Evolutionary conservation across 495 filamentous ascomycete genomes (phyloP).

Genomic region (Penicillium alfredii): DNA sequence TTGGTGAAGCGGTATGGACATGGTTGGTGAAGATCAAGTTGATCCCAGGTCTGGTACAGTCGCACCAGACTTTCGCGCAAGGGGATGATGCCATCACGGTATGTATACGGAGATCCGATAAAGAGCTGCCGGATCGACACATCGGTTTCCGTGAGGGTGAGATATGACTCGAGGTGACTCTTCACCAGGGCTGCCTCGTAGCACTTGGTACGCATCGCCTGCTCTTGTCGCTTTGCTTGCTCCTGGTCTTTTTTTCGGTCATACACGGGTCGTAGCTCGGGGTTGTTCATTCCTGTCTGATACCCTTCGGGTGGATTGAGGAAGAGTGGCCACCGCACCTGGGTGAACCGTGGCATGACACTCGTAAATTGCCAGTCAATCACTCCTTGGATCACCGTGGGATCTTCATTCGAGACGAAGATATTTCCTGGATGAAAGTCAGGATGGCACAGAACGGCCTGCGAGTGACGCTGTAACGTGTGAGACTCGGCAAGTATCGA

Average conservation of each 20-base stretch:
- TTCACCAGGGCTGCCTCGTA: slow-evolving; percentile 23
- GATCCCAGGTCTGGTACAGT: slow-evolving; percentile 17
- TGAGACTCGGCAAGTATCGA: slow-evolving; percentile 3
- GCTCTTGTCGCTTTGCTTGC: slow-evolving; percentile 6
- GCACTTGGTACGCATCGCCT: slow-evolving; percentile 19
- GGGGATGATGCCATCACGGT: slow-evolving; percentile 25
- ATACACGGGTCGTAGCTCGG: slow-evolving; percentile 22
- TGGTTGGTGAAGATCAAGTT: slow-evolving; percentile 11
- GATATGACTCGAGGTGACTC: slow-evolving; percentile 16
- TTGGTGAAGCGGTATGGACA: slow-evolving; percentile 20
- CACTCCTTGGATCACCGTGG: slow-evolving; percentile 14
- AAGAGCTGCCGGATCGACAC: slow-evolving; percentile 17
- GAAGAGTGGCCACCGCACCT: slow-evolving; percentile 28
- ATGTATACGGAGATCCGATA: slow-evolving; percentile 13
- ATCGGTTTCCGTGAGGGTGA: slow-evolving; percentile 14
- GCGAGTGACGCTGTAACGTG: slow-evolving; percentile 4
- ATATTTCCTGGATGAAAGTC: slow-evolving; percentile 33
- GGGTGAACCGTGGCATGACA: slow-evolving; percentile 21
- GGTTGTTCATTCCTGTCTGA: slow-evolving; percentile 12
- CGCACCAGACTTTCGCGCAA: slow-evolving; percentile 21
- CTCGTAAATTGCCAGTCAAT: slow-evolving; percentile 25
- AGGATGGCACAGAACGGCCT: slow-evolving; percentile 22
- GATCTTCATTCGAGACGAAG: slow-evolving; percentile 21
- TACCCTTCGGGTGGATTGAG: slow-evolving; percentile 21
- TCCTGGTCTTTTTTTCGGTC: slow-evolving; percentile 18